Evolutionary conservation across 2,329 filamentous ascomycete genomes (phyloP).

Genomic region (Colletotrichum abscissum): DNA sequence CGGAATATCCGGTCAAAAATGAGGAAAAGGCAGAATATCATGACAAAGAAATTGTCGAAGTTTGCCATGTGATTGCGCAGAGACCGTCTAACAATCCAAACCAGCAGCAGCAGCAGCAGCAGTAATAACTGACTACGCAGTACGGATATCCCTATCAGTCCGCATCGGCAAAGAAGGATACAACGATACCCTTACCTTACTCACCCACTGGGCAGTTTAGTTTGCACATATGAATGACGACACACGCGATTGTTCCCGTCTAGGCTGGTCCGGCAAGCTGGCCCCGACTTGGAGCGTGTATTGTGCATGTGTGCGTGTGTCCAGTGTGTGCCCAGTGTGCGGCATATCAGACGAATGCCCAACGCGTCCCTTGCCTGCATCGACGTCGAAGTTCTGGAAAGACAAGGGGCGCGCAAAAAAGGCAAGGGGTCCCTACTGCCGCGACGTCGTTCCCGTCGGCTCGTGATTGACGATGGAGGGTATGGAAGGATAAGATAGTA

Average conservation of each 20-base stretch:
- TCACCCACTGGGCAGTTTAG: too few species aligned
- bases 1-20: not conserved
- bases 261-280: not conserved
- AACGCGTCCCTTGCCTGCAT: constrained; percentile 3
- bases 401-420: not conserved
- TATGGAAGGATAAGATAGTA: not conserved
- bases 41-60: not conserved
- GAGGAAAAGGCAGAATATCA: not conserved
- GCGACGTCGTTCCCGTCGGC: constrained; percentile 4
- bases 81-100: not conserved
- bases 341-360: constrained; percentile 20
- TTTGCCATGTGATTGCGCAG: not conserved
- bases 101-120: not conserved
- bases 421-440: constrained; percentile 3
- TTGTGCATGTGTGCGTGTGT: too few species aligned
- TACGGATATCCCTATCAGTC: too few species aligned
- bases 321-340: too few species aligned
- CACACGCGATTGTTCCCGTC: not conserved
- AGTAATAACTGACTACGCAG: not conserved
- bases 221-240: not conserved
- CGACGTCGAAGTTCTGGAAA: constrained; percentile 28
- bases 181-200: not conserved
- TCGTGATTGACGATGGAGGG: not conserved
- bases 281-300: too few species aligned
- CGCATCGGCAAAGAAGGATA: not conserved